These are phyloP conservation scores for Parascedosporium putredinis DNA, from an alignment of 2,329 filamentous ascomycete genomes.

Conservation along the genomic window DNA sequence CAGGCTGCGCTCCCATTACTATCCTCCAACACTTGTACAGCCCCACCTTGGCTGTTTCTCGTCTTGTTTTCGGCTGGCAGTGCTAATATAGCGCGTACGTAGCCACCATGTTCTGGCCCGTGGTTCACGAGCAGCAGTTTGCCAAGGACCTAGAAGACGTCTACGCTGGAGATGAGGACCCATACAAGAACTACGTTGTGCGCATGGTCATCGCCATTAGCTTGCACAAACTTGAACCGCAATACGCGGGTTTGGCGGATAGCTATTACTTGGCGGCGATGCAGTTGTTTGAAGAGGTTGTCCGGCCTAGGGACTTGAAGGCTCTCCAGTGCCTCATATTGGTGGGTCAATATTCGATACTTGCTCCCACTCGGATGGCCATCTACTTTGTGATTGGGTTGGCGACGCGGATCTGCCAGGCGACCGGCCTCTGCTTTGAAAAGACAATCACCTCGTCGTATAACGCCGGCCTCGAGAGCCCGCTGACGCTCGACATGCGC, in stretches of 20 bases:
- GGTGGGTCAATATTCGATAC: constrained; percentile 80
- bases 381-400: constrained; percentile 90
- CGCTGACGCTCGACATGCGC: constrained; percentile 78
- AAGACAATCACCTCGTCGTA: constrained; percentile 65
- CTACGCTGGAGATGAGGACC: constrained; percentile 60
- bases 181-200: constrained; percentile 79
- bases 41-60: background rate
- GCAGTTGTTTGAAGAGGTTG: constrained; percentile 68
- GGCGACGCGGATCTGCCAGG: constrained; percentile 78
- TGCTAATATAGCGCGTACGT: background rate
- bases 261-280: constrained; percentile 90
- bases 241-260: constrained; percentile 88
- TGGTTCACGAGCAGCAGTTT: constrained; percentile 75
- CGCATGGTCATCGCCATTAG: constrained; percentile 92
- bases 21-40: too few species aligned
- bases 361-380: constrained; percentile 84
- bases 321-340: constrained; percentile 83
- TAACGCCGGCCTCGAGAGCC: constrained; percentile 50
- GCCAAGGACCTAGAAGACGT: constrained; percentile 68
- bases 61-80: background rate
- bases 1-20: too few species aligned
- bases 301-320: constrained; percentile 80
- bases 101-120: constrained; percentile 84
- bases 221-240: constrained; percentile 79
- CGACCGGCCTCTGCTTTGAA: constrained; percentile 79